Evolutionary conservation across 768 basidiomycete genomes (phyloP).

Genomic region (Lactifluus piperatus): DNA sequence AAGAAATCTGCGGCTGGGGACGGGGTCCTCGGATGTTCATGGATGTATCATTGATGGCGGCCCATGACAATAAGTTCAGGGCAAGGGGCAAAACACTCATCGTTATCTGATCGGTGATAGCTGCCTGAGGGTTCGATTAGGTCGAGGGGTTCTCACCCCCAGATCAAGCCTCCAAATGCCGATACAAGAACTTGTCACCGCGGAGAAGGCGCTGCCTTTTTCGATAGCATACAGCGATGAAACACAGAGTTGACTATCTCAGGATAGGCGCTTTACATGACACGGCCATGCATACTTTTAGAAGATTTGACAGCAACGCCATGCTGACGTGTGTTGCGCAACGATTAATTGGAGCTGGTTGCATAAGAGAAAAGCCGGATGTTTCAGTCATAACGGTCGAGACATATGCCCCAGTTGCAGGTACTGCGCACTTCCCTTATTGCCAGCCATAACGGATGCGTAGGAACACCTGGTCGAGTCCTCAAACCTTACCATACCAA

Average conservation of each 20-base stretch:
- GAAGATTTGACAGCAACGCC: background rate
- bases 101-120: conserved; percentile 2
- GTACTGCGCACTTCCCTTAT: background rate
- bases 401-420: background rate
- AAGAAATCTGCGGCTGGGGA: background rate
- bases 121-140: background rate
- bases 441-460: conserved; percentile 8
- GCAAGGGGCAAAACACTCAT: background rate
- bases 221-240: background rate
- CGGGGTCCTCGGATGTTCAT: background rate
- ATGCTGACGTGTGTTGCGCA: conserved; percentile 1
- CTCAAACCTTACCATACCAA: background rate
- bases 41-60: conserved; percentile 15
- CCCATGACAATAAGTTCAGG: background rate
- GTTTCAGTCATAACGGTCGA: background rate
- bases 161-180: background rate
- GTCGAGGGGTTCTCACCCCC: background rate
- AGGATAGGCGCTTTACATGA: background rate
- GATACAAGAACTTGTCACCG: background rate
- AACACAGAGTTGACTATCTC: background rate
- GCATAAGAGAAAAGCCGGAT: background rate
- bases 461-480: conserved; percentile 12
- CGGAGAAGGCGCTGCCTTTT: background rate
- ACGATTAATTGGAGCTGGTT: background rate
- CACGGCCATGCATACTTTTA: background rate